Percentiles rank a stretch among this genome's conserved stretches.
Evolutionary conservation across 2,329 filamentous ascomycete genomes (phyloP).

Genomic region (Sporothrix pallida): DNA sequence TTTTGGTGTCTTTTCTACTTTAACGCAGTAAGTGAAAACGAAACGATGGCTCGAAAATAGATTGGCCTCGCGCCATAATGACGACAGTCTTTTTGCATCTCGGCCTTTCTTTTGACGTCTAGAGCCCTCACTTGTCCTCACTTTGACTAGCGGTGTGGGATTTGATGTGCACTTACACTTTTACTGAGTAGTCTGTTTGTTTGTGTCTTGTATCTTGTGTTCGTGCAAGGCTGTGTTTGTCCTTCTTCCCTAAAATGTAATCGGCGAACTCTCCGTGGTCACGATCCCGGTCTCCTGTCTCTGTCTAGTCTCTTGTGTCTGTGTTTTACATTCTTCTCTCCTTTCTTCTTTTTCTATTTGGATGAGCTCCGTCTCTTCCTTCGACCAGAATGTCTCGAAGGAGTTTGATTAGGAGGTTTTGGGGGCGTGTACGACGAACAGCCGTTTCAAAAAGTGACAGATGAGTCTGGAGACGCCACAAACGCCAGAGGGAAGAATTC

Average conservation of each 20-base stretch:
- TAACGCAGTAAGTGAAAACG: neutral
- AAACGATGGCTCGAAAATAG: neutral
- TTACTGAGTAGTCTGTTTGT: neutral
- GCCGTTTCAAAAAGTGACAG: neutral
- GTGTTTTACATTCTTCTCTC: neutral
- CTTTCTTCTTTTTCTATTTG: neutral
- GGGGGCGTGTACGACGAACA: neutral
- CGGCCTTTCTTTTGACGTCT: neutral
- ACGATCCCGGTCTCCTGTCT: neutral
- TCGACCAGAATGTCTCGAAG: neutral
- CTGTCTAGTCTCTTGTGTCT: neutral
- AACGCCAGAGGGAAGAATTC: neutral
- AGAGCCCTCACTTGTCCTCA: neutral
- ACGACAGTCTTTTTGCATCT: neutral
- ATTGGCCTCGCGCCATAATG: slow-evolving; percentile 6
- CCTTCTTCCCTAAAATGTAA: neutral
- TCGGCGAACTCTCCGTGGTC: neutral
- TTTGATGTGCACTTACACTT: neutral
- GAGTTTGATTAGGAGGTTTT: neutral
- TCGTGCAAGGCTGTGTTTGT: slow-evolving; percentile 1
- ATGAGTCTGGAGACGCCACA: neutral
- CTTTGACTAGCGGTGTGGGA: slow-evolving; percentile 3
- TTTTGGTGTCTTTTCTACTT: neutral
- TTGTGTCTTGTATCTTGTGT: neutral
- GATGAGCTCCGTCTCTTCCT: neutral